A percentile compares a stretch with the other conserved stretches of the same genome.
Evolutionary conservation across 2,329 filamentous ascomycete genomes (phyloP).

Genomic region (Sporothrix pallida): DNA sequence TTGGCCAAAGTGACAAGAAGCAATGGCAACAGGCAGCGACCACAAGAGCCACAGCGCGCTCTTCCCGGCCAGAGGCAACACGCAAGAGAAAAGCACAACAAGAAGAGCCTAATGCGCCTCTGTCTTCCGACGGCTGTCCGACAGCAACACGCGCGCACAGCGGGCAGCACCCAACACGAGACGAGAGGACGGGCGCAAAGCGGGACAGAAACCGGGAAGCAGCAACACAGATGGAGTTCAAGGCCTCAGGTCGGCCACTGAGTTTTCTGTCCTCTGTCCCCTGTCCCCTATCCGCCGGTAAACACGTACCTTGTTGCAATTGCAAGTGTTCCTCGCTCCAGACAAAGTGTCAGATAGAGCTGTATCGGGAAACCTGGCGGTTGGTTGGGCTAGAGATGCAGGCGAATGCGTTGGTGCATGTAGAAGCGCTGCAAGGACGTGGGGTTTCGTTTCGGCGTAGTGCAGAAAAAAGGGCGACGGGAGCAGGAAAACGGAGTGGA

Average conservation of each 20-base stretch:
- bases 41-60: neutral
- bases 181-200: neutral
- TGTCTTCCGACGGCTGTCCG: constrained; percentile 28
- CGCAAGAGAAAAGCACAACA: neutral
- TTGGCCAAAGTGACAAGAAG: neutral
- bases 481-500: neutral
- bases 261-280: neutral
- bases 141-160: constrained; percentile 6
- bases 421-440: constrained; percentile 37
- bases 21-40: neutral
- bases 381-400: constrained; percentile 36
- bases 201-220: neutral
- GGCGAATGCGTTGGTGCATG: constrained; percentile 34
- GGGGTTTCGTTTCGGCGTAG: constrained; percentile 35
- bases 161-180: neutral
- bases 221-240: neutral
- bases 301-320: constrained; percentile 28
- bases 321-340: neutral
- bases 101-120: constrained; percentile 24
- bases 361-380: constrained; percentile 25
- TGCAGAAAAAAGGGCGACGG: constrained; percentile 18
- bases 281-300: neutral
- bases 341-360: neutral
- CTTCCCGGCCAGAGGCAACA: neutral
- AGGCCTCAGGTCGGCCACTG: neutral